Conservation (phyloP, 2,329 filamentous ascomycete species). For the Arthrocladium fulminans region DNA sequence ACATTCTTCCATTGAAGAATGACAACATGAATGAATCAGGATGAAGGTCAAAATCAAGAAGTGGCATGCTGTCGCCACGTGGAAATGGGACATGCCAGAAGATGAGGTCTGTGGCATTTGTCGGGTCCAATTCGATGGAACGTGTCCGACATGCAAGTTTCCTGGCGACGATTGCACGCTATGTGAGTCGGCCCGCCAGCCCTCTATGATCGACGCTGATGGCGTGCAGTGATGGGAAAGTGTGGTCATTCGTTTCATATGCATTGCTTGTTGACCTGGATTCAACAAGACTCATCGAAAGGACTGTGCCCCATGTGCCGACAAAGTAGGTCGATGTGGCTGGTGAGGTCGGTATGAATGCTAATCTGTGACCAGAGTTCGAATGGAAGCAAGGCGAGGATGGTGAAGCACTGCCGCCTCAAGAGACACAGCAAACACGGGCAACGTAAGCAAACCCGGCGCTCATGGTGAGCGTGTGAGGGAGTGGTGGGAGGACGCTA, state of each 20-base stretch:
- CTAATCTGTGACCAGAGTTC: constrained; percentile 36
- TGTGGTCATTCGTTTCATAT: constrained; percentile 98
- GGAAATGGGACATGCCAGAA: constrained; percentile 95
- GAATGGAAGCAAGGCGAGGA: constrained; percentile 42
- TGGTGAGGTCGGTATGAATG: no score
- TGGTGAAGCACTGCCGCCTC: constrained; percentile 1
- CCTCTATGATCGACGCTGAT: constrained; percentile 2
- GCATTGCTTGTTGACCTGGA: constrained; percentile 95
- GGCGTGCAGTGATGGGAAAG: constrained; percentile 70
- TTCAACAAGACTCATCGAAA: constrained; percentile 85
- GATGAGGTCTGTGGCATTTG: constrained; percentile 98
- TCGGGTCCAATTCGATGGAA: constrained; percentile 94
- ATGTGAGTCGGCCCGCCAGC: constrained; percentile 47
- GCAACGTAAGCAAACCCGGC: neutral
- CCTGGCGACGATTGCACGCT: constrained; percentile 92
- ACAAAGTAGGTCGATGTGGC: constrained; percentile 55
- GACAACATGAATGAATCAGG: neutral
- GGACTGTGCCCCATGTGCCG: constrained; percentile 97
- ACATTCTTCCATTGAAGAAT: no score
- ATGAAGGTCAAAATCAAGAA: constrained; percentile 96
- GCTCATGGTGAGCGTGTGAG: no score
- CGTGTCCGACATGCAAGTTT: constrained; percentile 95
- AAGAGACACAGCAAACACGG: neutral
- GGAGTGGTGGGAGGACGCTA: no score
- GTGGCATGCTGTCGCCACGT: constrained; percentile 91